Evolutionary conservation across 2,329 filamentous ascomycete genomes (phyloP), one percentile per base, ranked within the genome.

Genomic region (Penicillium sp.): DNA sequence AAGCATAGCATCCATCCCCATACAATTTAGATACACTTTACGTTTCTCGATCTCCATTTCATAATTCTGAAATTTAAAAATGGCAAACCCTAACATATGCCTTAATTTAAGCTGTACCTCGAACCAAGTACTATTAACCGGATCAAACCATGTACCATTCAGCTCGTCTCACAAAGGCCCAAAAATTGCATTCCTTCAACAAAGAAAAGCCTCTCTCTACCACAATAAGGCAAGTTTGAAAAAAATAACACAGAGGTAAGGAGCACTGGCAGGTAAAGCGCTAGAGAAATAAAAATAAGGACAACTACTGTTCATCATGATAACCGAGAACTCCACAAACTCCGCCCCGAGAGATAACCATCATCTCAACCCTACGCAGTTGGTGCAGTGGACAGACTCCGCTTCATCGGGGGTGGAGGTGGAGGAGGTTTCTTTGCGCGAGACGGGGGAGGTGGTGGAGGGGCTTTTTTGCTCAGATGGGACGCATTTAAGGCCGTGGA

Each of bases 341-440:
- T 25, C 26, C 27, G 25, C 11, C 25, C 18, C 25, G 9, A 11
- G 25, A 12, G 27, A 50, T 33, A 40, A 14, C 11, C 22, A 18
- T 18, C 31, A 41, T 23, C 14, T n/a, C 12, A 15, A 35, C 9
- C n/a, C 31, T 60, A 72, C 42, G 58, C 58, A 52, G 69, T 63
- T 2, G 58, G 64, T 29, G 65, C 64, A 40, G 68, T 64, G 4
- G 73, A 51, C 25, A 71, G 52, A 23, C 66, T 80, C 61, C 84
- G 76, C 77, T 88, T 88, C 74, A 85, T 81, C 22, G 86, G 85
- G 11, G 83, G 84, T 22, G 84, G 85, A 35, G 84, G 84, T 56
- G 85, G 84, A 22, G 83, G 81, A 12, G 85, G 84, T 71, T 88
- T 88, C 78, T 87, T 89, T 33, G 82, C 75, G 66, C 85, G 76